These are phyloP conservation scores for Dioscorea zingiberensis DNA, from an alignment of 106 monocot species.

Conservation along the genomic window DNA sequence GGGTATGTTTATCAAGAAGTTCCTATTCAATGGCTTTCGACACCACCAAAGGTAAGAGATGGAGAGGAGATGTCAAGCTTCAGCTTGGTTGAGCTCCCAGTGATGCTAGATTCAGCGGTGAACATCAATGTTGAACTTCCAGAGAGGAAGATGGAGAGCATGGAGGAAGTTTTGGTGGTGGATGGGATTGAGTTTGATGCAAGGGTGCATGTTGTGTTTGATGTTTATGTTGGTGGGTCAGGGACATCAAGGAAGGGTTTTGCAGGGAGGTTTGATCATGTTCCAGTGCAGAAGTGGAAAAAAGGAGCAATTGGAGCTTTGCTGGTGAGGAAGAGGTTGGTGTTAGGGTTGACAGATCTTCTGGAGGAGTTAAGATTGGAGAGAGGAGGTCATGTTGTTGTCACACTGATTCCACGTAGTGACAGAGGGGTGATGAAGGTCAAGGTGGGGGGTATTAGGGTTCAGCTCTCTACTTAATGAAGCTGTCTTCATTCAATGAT, in stretches of 20 bases:
- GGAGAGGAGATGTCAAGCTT: not conserved
- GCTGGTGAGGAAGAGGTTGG: not conserved
- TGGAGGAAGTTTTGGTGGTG: slow-evolving; percentile 28
- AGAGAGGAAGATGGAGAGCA: slow-evolving; percentile 4
- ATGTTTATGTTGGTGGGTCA: slow-evolving; percentile 23
- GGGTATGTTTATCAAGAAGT: slow-evolving; percentile 2
- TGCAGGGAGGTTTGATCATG: not conserved
- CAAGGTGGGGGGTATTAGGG: not conserved
- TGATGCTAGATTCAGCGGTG: slow-evolving; percentile 9
- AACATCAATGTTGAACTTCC: slow-evolving; percentile 10
- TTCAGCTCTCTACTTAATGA: not conserved
- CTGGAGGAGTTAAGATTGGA: not conserved
- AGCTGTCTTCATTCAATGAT: too few species aligned
- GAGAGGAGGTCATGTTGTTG: not conserved
- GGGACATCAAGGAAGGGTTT: not conserved
- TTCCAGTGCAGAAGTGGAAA: not conserved
- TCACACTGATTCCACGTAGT: not conserved
- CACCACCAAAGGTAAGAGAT: not conserved
- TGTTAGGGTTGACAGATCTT: not conserved
- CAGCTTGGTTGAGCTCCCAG: not conserved
- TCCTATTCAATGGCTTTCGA: not conserved
- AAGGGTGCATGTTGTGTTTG: slow-evolving; percentile 15
- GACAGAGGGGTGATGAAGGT: not conserved
- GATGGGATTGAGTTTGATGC: slow-evolving; percentile 16
- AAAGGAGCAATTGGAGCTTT: too few species aligned